Evolutionary conservation across 306 rosid species (phyloP).

Genomic region (Nissolia schottii): DNA sequence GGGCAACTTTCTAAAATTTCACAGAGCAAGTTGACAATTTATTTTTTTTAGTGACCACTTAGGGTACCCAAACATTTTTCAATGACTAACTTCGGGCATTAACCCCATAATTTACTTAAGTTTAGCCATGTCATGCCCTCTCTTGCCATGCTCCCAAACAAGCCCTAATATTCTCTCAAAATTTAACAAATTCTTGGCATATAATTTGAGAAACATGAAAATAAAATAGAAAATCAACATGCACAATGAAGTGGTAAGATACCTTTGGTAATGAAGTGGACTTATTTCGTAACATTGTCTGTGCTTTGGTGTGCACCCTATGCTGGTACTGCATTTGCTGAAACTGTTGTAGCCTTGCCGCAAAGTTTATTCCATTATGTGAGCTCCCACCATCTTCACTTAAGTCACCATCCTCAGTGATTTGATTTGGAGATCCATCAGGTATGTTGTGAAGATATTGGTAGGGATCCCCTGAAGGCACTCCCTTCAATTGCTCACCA

Average conservation of each 20-base stretch:
- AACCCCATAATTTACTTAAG: too few relatives aligned
- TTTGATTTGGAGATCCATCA: slow-evolving; percentile 37
- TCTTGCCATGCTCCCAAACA: too few relatives aligned
- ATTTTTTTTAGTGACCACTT: too few relatives aligned
- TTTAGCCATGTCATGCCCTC: too few relatives aligned
- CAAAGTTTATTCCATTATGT: slow-evolving; percentile 58
- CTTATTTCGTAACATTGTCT: slow-evolving; percentile 28
- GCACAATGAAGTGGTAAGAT: slow-evolving; percentile 12
- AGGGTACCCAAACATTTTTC: too few relatives aligned
- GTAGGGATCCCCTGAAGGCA: slow-evolving; percentile 52
- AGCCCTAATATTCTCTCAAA: not conserved
- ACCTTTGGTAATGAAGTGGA: slow-evolving; percentile 51
- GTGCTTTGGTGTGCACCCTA: slow-evolving; percentile 46
- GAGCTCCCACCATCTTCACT: slow-evolving; percentile 42
- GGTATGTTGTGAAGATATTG: slow-evolving; percentile 39
- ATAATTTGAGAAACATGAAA: not conserved
- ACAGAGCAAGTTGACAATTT: too few relatives aligned
- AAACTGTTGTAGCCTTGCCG: slow-evolving; percentile 69
- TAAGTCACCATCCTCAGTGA: slow-evolving; percentile 59
- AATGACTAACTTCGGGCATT: too few relatives aligned
- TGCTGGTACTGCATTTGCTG: slow-evolving; percentile 70
- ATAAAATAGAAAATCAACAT: not conserved
- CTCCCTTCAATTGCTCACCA: slow-evolving; percentile 46
- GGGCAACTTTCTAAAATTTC: too few relatives aligned
- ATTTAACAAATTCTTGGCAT: not conserved